Conservation (phyloP, 2,329 filamentous ascomycete species). For the Colletotrichum shisoi region DNA sequence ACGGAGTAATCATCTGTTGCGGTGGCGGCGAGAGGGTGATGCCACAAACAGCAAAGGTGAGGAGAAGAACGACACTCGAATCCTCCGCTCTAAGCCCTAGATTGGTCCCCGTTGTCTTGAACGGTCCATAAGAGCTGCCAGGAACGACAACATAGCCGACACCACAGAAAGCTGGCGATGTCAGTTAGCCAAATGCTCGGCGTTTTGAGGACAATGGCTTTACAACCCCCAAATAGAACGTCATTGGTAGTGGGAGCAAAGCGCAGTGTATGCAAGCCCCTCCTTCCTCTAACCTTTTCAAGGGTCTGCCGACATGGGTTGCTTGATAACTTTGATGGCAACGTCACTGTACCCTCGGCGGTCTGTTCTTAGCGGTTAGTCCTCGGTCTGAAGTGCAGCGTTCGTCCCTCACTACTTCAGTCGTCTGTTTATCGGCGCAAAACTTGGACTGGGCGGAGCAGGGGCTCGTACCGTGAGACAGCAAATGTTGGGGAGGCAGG, state of each 20-base stretch:
- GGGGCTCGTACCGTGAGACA: constrained; percentile 13
- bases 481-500: constrained; percentile 11
- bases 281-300: constrained; percentile 11
- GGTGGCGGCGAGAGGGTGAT: constrained; percentile 30
- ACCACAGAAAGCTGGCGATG: constrained; percentile 25
- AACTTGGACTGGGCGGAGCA: constrained; percentile 12
- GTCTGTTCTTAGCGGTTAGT: constrained; percentile 35
- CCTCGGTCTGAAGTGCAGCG: constrained; percentile 30
- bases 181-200: background rate
- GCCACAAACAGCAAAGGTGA: constrained; percentile 10
- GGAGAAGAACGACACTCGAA: background rate
- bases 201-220: constrained; percentile 28
- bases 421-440: constrained; percentile 30
- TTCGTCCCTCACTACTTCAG: constrained; percentile 22
- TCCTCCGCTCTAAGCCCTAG: constrained; percentile 4
- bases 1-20: constrained; percentile 6
- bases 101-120: background rate
- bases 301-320: constrained; percentile 34
- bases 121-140: constrained; percentile 15
- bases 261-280: constrained; percentile 1
- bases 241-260: constrained; percentile 14
- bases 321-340: constrained; percentile 27
- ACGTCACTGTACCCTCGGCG: constrained; percentile 30
- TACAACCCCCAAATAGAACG: constrained; percentile 12
- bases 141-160: constrained; percentile 13